Percentiles rank a stretch among this genome's conserved stretches.
phyloP scores from a whole-genome alignment of 495 filamentous ascomycete species.

The Tuber melanosporum region DNA sequence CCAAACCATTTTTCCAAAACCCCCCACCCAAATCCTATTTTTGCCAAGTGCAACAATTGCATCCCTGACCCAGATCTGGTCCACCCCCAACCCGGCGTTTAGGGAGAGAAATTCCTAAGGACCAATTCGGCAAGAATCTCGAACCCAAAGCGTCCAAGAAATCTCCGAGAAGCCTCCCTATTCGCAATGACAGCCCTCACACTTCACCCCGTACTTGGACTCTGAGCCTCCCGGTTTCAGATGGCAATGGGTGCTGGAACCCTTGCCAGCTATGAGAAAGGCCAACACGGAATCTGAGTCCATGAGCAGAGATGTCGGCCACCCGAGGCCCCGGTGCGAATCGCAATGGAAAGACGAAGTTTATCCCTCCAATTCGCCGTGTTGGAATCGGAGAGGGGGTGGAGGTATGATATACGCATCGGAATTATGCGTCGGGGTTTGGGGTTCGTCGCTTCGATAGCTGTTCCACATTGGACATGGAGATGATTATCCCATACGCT shows the following conservation, averaged over 20 bases:
- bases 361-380: neutral
- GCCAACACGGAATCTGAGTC: neutral
- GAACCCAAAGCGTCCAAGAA: neutral
- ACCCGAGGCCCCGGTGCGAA: too few relatives aligned
- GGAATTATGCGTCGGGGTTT: neutral
- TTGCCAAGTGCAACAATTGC: neutral
- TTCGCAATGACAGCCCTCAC: neutral
- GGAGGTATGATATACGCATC: neutral
- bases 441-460: neutral
- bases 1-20: neutral
- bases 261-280: neutral
- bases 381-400: neutral
- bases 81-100: neutral
- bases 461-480: neutral
- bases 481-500: neutral
- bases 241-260: neutral
- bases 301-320: too few relatives aligned
- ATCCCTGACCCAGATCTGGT: neutral
- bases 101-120: neutral
- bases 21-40: neutral
- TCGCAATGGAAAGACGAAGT: neutral
- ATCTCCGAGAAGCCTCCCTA: neutral
- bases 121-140: neutral
- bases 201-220: neutral
- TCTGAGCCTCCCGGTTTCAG: neutral